A percentile compares a stretch with the other conserved stretches of the same genome.
phyloP scores from a whole-genome alignment of 169 alveolate species.

The Babesia sp. region DNA sequence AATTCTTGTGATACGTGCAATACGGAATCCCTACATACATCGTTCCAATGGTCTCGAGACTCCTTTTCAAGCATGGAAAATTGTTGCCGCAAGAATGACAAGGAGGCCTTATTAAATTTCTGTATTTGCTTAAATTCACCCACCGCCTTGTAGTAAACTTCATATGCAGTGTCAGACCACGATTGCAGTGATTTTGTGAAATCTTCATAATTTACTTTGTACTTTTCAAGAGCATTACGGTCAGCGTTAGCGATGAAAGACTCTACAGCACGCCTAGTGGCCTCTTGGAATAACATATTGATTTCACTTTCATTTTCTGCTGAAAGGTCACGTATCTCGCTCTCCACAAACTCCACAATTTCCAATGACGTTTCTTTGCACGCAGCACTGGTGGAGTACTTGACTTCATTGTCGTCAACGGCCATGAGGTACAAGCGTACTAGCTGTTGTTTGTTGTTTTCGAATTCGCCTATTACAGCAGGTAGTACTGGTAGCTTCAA shows the following conservation, averaged over 20 bases:
- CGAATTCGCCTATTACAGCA: conserved; percentile 10
- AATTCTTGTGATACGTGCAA: neutral
- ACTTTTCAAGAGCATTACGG: conserved; percentile 30
- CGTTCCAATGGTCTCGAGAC: conserved; percentile 28
- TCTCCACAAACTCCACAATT: neutral
- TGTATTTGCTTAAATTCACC: conserved; percentile 54
- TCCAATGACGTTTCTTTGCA: conserved; percentile 10
- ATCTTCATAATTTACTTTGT: conserved; percentile 9
- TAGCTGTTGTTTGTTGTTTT: neutral
- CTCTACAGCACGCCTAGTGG: conserved; percentile 7
- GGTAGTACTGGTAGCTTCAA: conserved; percentile 50
- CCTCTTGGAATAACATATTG: conserved; percentile 21
- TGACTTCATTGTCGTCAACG: conserved; percentile 9
- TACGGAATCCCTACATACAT: conserved; percentile 9
- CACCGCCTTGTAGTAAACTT: conserved; percentile 9
- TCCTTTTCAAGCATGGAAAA: conserved; percentile 11
- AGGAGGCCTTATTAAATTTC: neutral
- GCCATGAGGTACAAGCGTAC: neutral
- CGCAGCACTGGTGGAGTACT: conserved; percentile 16
- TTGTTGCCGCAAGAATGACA: conserved; percentile 12
- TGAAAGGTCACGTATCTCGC: conserved; percentile 6
- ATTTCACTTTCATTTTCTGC: conserved; percentile 29
- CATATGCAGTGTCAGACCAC: conserved; percentile 7
- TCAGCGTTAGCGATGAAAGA: conserved; percentile 18
- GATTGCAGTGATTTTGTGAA: neutral